Evolutionary conservation across 1,139 yeast species (phyloP), one percentile per base, ranked within the genome.

Genomic region (Taiozyma sp.): DNA sequence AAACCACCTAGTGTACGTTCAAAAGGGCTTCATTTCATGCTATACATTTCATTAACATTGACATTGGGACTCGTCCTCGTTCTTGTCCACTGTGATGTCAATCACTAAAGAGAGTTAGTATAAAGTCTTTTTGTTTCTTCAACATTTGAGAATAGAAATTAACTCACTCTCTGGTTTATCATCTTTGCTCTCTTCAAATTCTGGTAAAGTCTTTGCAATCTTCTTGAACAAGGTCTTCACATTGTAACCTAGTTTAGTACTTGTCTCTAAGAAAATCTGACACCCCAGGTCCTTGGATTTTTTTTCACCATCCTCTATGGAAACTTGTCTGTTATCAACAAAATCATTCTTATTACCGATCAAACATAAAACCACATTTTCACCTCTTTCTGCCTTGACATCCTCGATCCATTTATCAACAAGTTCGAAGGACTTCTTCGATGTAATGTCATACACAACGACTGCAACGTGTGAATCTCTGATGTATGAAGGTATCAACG

Each of bases 401-500:
- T 74, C 97, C 75, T 79, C 97, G 61, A 82, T 71, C 97, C 99
- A 82, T 75, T 84, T 87, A 70, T 74, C 76, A 49, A 87, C 81
- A 53, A 80, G 79, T 48, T 84, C 84, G 71, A 93, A 93, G 23
- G 96, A 83, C 64, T 87, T 87, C 75, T 81, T 84, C 63, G 83
- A 87, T 41, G 98, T 89, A 56, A 93, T 87, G 68, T 93, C 99
- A 71, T 92, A 93, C 43, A 96, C 96, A 41, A 93, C 84, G 48
- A 93, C 96, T 0, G 99, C 98, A 27, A 93, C 99, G 64, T 91
- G 91, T n/a, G 96, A 86, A 69, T 93, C 99, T 59, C 99, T 80
- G 53, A 93, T 93, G 65, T 93, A 93, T 14, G 96, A 86, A 3
- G 99, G 98, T 58, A 93, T 91, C 62, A 93, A 75, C 7, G 97